A percentile compares a stretch with the other conserved stretches of the same genome.
phyloP scores from a whole-genome alignment of 345 rosid species.

The Passiflora organensis region DNA sequence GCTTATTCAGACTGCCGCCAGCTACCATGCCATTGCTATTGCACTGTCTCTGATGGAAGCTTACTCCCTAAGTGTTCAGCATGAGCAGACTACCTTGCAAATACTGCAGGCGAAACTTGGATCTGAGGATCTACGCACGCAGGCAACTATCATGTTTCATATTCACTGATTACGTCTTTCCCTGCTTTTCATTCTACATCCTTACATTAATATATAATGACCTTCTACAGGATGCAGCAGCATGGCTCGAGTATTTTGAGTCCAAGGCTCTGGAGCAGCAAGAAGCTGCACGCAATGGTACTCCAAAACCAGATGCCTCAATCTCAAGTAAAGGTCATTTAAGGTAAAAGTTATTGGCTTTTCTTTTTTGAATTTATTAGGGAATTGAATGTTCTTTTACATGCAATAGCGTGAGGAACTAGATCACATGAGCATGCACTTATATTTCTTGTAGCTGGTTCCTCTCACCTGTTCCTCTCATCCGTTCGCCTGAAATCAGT shows the following conservation, averaged over 20 bases:
- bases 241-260: conserved; percentile 36
- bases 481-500: no score
- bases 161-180: conserved; percentile 8
- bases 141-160: conserved; percentile 15
- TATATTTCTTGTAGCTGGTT: no score
- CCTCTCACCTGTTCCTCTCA: no score
- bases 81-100: conserved; percentile 32
- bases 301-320: conserved; percentile 35
- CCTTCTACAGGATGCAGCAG: conserved; percentile 33
- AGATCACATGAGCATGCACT: no score
- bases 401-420: not conserved
- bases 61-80: conserved; percentile 34
- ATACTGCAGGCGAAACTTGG: conserved; percentile 35
- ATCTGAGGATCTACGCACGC: conserved; percentile 33
- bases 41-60: conserved; percentile 38
- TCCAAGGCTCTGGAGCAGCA: conserved; percentile 35
- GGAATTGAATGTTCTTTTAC: no score
- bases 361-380: no score
- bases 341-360: conserved; percentile 15
- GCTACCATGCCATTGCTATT: conserved; percentile 38
- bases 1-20: conserved; percentile 34
- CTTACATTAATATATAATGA: not conserved
- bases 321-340: conserved; percentile 36
- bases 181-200: not conserved
- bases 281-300: conserved; percentile 34